These are phyloP conservation scores for Helotiales sp. DNA, from an alignment of 2,329 filamentous ascomycete genomes.

Conservation along the genomic window DNA sequence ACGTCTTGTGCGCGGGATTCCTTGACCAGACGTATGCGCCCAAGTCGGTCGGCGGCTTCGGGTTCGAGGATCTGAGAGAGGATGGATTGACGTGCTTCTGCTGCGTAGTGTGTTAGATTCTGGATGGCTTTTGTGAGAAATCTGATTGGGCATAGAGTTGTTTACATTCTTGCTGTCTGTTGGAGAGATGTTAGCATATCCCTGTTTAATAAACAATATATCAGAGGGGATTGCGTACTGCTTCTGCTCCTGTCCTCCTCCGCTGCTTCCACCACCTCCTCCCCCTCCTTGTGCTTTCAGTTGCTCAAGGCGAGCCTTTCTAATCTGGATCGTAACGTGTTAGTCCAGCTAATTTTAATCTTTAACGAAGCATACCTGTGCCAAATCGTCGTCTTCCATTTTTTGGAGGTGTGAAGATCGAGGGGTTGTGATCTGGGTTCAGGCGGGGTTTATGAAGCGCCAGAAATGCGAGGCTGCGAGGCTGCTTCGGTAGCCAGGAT, in stretches of 20 bases:
- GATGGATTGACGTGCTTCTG: constrained; percentile 76
- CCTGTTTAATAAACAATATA: not conserved
- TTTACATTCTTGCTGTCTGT: constrained; percentile 13
- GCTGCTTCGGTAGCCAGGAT: not conserved
- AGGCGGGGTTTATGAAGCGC: not conserved
- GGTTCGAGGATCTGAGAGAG: constrained; percentile 93
- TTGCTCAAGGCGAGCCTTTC: constrained; percentile 90
- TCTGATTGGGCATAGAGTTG: not conserved
- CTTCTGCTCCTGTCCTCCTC: constrained; percentile 54
- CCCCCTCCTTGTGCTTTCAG: constrained; percentile 75
- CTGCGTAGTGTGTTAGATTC: constrained; percentile 51
- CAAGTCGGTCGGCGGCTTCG: constrained; percentile 89
- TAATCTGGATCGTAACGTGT: constrained; percentile 63
- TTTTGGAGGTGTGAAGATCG: constrained; percentile 10
- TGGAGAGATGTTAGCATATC: not conserved
- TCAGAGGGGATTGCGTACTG: constrained; percentile 52
- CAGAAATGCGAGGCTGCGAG: constrained; percentile 6
- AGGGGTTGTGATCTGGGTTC: not conserved
- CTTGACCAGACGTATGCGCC: constrained; percentile 94
- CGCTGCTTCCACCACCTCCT: constrained; percentile 52
- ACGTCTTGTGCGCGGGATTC: constrained; percentile 87
- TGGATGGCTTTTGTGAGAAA: not conserved
- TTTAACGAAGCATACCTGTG: constrained; percentile 34
- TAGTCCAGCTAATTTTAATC: not conserved
- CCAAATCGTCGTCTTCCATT: constrained; percentile 45